Evolutionary conservation across 768 basidiomycete genomes (phyloP).

Genomic region (Podaxis carcinomalis): DNA sequence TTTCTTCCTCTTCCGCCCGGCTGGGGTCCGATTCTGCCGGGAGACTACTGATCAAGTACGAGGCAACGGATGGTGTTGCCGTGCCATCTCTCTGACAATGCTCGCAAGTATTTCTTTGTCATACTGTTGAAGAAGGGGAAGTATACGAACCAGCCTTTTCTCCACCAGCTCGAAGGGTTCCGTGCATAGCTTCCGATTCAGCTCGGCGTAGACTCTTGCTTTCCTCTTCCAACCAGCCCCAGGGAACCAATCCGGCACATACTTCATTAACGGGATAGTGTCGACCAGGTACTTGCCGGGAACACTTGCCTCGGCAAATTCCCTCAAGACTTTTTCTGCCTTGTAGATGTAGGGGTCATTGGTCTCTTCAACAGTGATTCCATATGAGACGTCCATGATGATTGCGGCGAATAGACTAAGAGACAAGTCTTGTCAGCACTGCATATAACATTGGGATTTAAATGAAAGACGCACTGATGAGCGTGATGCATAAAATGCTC

Average conservation of each 20-base stretch:
- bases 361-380: background rate
- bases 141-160: constrained; percentile 25
- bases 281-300: constrained; percentile 28
- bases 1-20: constrained; percentile 5
- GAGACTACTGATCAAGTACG: background rate
- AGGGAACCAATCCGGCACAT: constrained; percentile 36
- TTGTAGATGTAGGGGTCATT: constrained; percentile 18
- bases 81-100: background rate
- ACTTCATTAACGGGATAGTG: constrained; percentile 20
- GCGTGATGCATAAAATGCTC: constrained; percentile 22
- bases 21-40: background rate
- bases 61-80: constrained; percentile 3
- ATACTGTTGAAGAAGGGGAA: background rate
- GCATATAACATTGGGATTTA: background rate
- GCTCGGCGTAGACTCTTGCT: constrained; percentile 27
- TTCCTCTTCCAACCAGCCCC: constrained; percentile 39
- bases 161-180: constrained; percentile 33
- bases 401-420: constrained; percentile 3
- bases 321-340: constrained; percentile 20
- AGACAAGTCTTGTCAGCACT: background rate
- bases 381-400: constrained; percentile 12
- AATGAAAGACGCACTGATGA: constrained; percentile 18
- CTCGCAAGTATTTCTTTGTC: background rate
- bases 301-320: constrained; percentile 17
- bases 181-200: constrained; percentile 30